Base-by-base conservation (phyloP, 1,284 basidiomycete genomes). In the Mycosarcoma maydis region DNA sequence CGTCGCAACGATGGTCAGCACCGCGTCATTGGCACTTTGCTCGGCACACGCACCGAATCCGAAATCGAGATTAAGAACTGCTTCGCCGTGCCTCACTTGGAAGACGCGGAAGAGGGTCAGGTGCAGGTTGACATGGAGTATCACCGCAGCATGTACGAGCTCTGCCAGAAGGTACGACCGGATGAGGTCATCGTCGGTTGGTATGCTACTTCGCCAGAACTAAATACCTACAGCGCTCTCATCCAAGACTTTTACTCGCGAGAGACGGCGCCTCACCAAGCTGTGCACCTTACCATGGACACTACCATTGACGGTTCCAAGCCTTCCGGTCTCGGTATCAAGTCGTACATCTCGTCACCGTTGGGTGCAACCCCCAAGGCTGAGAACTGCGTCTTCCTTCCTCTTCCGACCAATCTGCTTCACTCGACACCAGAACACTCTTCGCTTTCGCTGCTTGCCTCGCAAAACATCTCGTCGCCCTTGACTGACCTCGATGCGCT, bases 231-330 rank as follows among this genome's bases (percentile, higher is more conserved):
- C 85, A 95, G 94, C 39, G 94, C 96, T 19, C 87, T 99, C 70
- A 96, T 99, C 80, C 96, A 98, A 87, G 94, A 97, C 84, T 97
- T 97, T 84, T 98, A 96, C 84, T 89, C 92, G 34, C 88, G 91
- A 86, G 93, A 98, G 84, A 94, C 92, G 3, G 85, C 88, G 1
- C 91, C 92, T 5, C 88, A 91, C 82, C 91, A 90, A 58, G 94
- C 96, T 5, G 88, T 99, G 39, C 95, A 98, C 83, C 85, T 99
- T 48, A 91, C 93, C 11, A 85, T 99, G 40, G 93, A 96, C 84
- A 95, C 94, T 13, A 90, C 90, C 23, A 86, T 88, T 17, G 75
- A 76, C 48, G 65, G 62, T 32, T 54, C 66, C 30, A 60, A 74
- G 50, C 54, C 57, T 26, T 54, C 68, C 14, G 67, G 70, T 19